Evolutionary conservation across 2,329 filamentous ascomycete genomes (phyloP), one percentile per base, ranked within the genome.

Genomic region (Coleophoma crateriformis): DNA sequence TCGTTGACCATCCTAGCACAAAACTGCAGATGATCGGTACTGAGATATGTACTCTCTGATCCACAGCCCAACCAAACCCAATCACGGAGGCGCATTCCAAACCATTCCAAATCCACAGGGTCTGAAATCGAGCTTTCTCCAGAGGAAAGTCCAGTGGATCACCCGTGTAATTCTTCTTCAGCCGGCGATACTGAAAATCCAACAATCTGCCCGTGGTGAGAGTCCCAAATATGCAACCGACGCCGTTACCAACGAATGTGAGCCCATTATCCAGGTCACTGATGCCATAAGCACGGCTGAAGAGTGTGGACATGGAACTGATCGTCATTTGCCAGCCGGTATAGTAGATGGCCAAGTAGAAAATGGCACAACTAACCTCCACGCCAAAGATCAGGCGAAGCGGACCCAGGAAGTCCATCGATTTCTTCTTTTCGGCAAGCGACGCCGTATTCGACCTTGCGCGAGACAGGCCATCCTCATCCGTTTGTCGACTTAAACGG

Each of bases 131-230:
- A 33, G 65, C 61, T 22, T 58, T 57, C 52, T 72, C 70, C 34
- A 75, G 62, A 1, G 69, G 66, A 44, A 75, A 75, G 46, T 71
- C 67, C 1, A 57, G 56, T 5, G 50, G 38, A 7, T 33, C 22
- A 1, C 56, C 57, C 12, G 38, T 44, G 27, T 51, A 56, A 5
- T 35, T 49, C 6, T 39, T 46, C 22, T 58, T 54, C 33, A 54
- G 74, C 1, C 83, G 77, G 1, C 76, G 72, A 61, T 84, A 90
- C 62, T 88, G 88, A 66, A 75, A 76, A 63, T 89, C 86, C 34
- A 88, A 74, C 1, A 81, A 56, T 2, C 73, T 72, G 1, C 85
- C 83, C 3, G 70, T 68, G 3, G 71, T 58, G 8, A 70, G 55
- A 1, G 73, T 74, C 0, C 74, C 71, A 2, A 70, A 61, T 6